These are phyloP conservation scores for Ganoderma lingzhi DNA, from an alignment of 1,284 basidiomycete species.

Conservation along the genomic window DNA sequence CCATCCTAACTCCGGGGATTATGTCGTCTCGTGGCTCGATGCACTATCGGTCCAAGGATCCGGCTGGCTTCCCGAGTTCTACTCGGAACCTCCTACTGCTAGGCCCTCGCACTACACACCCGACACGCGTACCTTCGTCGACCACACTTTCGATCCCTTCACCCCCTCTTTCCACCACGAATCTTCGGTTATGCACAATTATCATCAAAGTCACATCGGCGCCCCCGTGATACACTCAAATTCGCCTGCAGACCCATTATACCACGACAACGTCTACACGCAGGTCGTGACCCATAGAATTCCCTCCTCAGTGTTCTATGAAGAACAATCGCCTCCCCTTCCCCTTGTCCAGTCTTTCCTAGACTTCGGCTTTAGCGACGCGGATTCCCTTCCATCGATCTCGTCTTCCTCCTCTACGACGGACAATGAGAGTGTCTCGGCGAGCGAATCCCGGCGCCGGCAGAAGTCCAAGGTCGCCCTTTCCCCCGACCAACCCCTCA, in stretches of 20 bases:
- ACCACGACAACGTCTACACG: background rate
- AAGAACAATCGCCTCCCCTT: background rate
- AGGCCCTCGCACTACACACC: background rate
- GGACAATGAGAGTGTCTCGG: background rate
- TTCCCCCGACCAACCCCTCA: conserved; percentile 27
- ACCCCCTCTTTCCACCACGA: background rate
- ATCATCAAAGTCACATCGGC: background rate
- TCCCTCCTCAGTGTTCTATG: background rate
- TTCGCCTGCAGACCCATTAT: background rate
- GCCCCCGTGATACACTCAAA: background rate
- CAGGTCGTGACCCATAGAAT: background rate
- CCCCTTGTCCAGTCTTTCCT: background rate
- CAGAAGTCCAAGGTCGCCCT: conserved; percentile 23
- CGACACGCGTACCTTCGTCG: background rate
- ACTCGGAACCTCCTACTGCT: background rate
- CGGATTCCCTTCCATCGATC: background rate
- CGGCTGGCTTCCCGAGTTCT: conserved; percentile 4
- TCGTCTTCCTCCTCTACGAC: background rate
- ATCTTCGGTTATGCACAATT: background rate
- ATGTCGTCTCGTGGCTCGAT: conserved; percentile 3
- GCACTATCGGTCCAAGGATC: background rate
- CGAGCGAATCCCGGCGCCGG: conserved; percentile 5
- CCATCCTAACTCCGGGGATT: background rate
- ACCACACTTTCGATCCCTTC: background rate
- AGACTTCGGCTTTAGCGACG: background rate